Base-by-base conservation (phyloP, 179 eudicot species). In the Silene coronaria region DNA sequence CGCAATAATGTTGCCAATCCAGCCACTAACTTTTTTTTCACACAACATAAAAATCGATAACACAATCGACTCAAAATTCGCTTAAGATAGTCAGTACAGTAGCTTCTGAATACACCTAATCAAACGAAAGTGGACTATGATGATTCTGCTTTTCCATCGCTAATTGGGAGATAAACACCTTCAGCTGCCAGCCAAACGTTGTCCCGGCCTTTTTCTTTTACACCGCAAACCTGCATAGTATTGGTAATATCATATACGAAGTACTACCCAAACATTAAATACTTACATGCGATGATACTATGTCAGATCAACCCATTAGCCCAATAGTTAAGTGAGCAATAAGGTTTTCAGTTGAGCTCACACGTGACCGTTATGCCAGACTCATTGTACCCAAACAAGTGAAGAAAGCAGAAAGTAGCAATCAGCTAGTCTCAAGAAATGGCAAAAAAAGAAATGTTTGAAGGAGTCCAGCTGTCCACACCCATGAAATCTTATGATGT, bases 181-280 rank as follows among this genome's bases (percentile, higher is more conserved):
- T 95, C 97, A 6, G 90, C 90, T 70, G 97, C 99, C 82, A 89
- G 81, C 99, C 99, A 95, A 61, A 92, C 64, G 67, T 91, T 95
- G 79, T 95, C 96, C n/a, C 91, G 72, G 7, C 84, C 81, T 80
- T 95, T 92, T 55, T 88, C 97, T 30, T 79, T 70, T 8, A 95
- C 84, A 78, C 97, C 99, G 77, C 99, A 95, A 77, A 95, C 97
- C 99, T 95, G 91, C 81, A 84, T 53, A 14, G 16, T 6, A 32
- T 67, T 30, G 13, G 24, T 34, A 28, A 17, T 7, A 69, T 77
- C 75, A 61, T 16, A 66, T n/a, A 12, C n/a, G n/a, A n/a, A n/a
- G n/a, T n/a, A n/a, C 42, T 27, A 13, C 72, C 30, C 57, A 21
- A 42, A 42, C 22, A 10, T 21, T 48, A 48, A 13, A 48, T 48